These are phyloP conservation scores for Hypsizygus ulmarius DNA, from an alignment of 1,284 basidiomycete genomes.

Conservation along the genomic window DNA sequence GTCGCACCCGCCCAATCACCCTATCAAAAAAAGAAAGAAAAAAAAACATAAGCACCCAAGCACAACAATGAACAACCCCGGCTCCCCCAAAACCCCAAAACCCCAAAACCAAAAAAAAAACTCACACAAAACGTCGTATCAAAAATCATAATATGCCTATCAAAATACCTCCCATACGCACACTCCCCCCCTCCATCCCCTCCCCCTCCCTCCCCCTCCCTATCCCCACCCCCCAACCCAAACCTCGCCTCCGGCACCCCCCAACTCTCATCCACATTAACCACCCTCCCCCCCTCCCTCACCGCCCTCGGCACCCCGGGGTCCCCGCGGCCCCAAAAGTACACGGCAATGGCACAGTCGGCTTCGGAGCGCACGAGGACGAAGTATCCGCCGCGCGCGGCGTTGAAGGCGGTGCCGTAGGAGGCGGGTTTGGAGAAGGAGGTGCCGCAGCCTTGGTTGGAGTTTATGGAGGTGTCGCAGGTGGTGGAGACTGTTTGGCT, in stretches of 20 bases:
- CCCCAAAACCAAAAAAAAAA: slow-evolving; percentile 10
- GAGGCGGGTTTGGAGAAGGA: slow-evolving; percentile 40
- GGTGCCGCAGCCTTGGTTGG: slow-evolving; percentile 64
- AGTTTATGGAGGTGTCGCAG: slow-evolving; percentile 50
- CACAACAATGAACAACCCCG: too few species aligned
- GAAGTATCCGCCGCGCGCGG: slow-evolving; percentile 49
- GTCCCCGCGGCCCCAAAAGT: slow-evolving; percentile 52
- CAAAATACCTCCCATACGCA: slow-evolving; percentile 43
- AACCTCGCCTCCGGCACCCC: slow-evolving; percentile 50
- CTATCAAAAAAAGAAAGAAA: slow-evolving; percentile 25
- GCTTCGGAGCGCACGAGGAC: slow-evolving; percentile 37
- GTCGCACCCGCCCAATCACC: slow-evolving; percentile 50
- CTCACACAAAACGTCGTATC: slow-evolving; percentile 54
- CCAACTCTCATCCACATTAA: slow-evolving; percentile 39
- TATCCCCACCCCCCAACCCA: slow-evolving; percentile 31
- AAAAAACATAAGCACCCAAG: not conserved
- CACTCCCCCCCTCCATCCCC: too few species aligned
- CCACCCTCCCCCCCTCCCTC: slow-evolving; percentile 20
- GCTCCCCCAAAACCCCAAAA: not conserved
- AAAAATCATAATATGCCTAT: slow-evolving; percentile 49
- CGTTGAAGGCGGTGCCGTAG: slow-evolving; percentile 53
- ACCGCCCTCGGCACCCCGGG: slow-evolving; percentile 40
- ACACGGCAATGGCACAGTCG: slow-evolving; percentile 46
- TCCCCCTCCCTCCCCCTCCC: too few species aligned
- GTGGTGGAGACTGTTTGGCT: slow-evolving; percentile 37